Evolutionary conservation across 2,329 filamentous ascomycete genomes (phyloP), one percentile per base, ranked within the genome.

Genomic region (Kalaharituber pfeilii): DNA sequence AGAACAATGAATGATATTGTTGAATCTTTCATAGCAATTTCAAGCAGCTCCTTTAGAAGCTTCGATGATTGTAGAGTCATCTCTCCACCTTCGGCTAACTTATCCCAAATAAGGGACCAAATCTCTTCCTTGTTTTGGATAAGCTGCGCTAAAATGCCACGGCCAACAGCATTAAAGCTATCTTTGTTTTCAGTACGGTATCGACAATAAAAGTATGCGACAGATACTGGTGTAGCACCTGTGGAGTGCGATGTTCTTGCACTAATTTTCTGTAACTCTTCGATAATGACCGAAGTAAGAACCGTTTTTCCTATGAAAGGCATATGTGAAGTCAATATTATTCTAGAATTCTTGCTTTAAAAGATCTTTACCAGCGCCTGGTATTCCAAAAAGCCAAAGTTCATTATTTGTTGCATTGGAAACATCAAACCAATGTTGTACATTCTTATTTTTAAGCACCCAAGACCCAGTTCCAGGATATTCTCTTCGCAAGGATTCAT

Each of bases 131-230:
- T 60, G 51, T 62, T 59, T 1, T 25, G 22, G 1, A 68, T 29
- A 5, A 70, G 57, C 51, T 71, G 69, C 15, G 59, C 54, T 1
- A 71, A 53, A 15, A 71, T 50, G 1, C 58, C 64, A 55, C 66
- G 66, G 18, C 66, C 57, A 15, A 71, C 59, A 1, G 62, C 60
- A 1, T 66, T 54, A 33, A 64, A 66, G 5, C 57, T 66, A 51
- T 64, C 60, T 27, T 61, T 60, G 5, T 61, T 56, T 1, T 42
- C 18, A 36, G 69, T 65, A 5, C 58, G 60, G 42, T 68, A 62
- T n/a, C 65, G 67, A 59, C 67, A 72, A 59, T 72, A 72, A 57
- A 71, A 72, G 56, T 66, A 72, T 39, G 64, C 62, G 2, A 66
- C 66, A 33, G 63, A 63, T 6, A 61, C 57, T 25, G 51, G 36